Conservation (phyloP, 2,329 filamentous ascomycete genomes). For the Xylariaceae sp. region DNA sequence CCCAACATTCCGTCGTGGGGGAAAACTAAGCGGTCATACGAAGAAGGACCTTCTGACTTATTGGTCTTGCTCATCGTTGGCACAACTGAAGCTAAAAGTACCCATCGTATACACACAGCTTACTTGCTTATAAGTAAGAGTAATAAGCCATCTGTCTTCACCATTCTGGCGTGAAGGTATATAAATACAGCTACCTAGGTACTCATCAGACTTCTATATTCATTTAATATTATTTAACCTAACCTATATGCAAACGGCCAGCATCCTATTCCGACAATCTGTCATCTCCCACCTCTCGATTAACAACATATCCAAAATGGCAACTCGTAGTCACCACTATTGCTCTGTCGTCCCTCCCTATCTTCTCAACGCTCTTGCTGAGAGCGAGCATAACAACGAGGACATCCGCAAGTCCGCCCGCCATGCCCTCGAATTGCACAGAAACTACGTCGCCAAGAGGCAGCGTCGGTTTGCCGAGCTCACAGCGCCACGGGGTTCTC, state of each 20-base stretch:
- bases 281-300: neutral
- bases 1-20: neutral
- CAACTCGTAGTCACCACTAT: conserved; percentile 29
- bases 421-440: conserved; percentile 43
- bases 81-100: too few relatives aligned
- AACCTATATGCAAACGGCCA: conserved; percentile 13
- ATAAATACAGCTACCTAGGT: too few relatives aligned
- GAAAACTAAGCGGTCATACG: neutral
- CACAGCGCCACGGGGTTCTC: conserved; percentile 41
- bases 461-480: conserved; percentile 45
- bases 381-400: conserved; percentile 47
- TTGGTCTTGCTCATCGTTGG: too few relatives aligned
- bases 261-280: conserved; percentile 9
- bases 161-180: too few relatives aligned
- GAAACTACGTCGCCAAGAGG: conserved; percentile 40
- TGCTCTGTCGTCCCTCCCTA: conserved; percentile 55
- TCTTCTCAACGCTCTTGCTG: conserved; percentile 50
- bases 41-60: too few relatives aligned
- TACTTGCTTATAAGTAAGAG: too few relatives aligned
- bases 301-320: conserved; percentile 33
- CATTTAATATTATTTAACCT: neutral
- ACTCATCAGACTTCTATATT: neutral
- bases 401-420: conserved; percentile 45
- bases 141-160: too few relatives aligned
- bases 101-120: too few relatives aligned